phyloP scores from a whole-genome alignment of 768 basidiomycete genomes.

The Leccinum obscurum region DNA sequence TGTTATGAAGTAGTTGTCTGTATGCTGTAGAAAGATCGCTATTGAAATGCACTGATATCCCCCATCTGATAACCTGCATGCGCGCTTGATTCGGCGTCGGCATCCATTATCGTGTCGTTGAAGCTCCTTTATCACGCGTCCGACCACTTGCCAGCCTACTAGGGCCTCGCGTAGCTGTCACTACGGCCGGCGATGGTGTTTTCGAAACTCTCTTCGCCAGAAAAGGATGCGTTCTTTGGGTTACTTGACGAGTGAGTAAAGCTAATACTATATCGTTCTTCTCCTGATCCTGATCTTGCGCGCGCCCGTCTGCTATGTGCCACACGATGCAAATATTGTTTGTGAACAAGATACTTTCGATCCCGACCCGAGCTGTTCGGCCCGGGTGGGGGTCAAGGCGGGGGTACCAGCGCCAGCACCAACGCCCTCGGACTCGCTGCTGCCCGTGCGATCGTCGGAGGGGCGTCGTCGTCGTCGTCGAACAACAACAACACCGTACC shows the following conservation, averaged over 20 bases:
- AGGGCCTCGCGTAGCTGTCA: neutral
- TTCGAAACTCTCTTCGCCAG: constrained; percentile 58
- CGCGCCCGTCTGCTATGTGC: neutral
- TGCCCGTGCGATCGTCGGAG: neutral
- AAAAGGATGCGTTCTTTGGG: constrained; percentile 81
- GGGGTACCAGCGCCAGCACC: neutral
- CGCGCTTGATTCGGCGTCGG: neutral
- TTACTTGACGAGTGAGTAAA: constrained; percentile 71
- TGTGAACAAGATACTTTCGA: constrained; percentile 61
- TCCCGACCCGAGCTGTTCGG: constrained; percentile 67
- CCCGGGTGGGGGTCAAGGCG: constrained; percentile 22
- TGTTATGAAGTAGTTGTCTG: constrained; percentile 32
- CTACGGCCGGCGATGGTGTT: constrained; percentile 59
- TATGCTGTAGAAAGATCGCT: constrained; percentile 31
- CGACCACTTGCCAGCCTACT: neutral
- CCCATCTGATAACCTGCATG: neutral
- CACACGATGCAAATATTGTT: neutral
- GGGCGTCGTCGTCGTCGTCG: too few species aligned
- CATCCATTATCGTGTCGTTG: neutral
- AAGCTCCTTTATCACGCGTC: neutral
- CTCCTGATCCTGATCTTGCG: neutral
- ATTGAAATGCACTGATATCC: constrained; percentile 14
- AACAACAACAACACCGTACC: too few species aligned
- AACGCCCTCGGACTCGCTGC: constrained; percentile 13
- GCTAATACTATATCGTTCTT: rapidly evolving